Evolutionary conservation across 352 stramenopile genomes (phyloP), one percentile per base, ranked within the genome.

Genomic region (Halophytophthora batemanensis): DNA sequence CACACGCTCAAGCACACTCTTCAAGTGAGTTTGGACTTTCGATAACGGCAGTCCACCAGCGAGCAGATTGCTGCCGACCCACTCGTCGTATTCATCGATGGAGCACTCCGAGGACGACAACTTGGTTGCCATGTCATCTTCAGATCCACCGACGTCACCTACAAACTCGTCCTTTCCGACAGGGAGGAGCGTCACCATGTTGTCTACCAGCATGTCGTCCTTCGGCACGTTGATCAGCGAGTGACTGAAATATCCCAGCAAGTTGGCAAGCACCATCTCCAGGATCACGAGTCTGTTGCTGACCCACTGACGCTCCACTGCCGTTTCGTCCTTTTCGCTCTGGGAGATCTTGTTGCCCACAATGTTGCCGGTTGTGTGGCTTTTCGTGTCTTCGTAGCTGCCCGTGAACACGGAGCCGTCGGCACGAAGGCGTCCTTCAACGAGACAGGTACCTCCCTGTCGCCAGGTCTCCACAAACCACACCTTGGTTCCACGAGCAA

Each of bases 361-460:
- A 59, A 95, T 93, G 37, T 70, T 87, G 36, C 85, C 85, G 49
- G 79, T 90, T 11, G 85, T 95, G 49, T 92, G 82, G 34, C 82
- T 93, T 38, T 93, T 95, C 6, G 85, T 82, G 50, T 95, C 85
- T 74, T 95, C 82, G 34, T 95, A 95, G 36, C 61, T 87, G 22
- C 85, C 85, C 36, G 66, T 77, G 34, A 95, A 95, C 36, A 77
- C 69, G 7, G 51, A 67, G 11, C 82, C 82, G 45, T 95, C 85
- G 31, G 78, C 74, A 43, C 82, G 77, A 19, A 95, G 51, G 33
- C 85, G 66, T 13, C 85, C 85, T 53, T 93, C 75, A 2, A 95
- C 82, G 18, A 95, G 66, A 41, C 85, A 95, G 4, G 85, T 95
- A n/a, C 85, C 82, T 41, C 85, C 83, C 66, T 95, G 85, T 2